A percentile compares a stretch with the other conserved stretches of the same genome.
Conservation (phyloP, 352 stramenopile genomes). For the Globisporangium middletonii region DNA sequence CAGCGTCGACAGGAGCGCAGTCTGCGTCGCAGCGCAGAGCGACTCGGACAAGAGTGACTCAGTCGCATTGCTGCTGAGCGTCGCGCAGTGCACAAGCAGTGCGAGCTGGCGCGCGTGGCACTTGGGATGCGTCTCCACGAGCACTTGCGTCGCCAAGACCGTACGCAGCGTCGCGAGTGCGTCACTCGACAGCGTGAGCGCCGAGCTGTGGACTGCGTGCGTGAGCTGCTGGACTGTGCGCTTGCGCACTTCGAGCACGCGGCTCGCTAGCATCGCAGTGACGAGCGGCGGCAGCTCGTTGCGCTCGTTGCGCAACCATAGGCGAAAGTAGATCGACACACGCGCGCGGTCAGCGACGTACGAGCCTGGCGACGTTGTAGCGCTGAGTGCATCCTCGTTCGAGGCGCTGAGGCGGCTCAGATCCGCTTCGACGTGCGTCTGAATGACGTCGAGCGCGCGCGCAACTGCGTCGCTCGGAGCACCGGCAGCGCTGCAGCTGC, state of each 20-base stretch:
- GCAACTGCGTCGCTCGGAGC: conserved; percentile 14
- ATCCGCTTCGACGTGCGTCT: conserved; percentile 24
- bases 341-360: conserved; percentile 41
- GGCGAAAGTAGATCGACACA: conserved; percentile 42
- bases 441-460: conserved; percentile 13
- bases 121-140: conserved; percentile 65
- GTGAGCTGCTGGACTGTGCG: conserved; percentile 46
- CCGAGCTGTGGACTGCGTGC: conserved; percentile 17
- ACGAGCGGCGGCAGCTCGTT: conserved; percentile 13
- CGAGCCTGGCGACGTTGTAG: conserved; percentile 18
- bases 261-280: conserved; percentile 29
- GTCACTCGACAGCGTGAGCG: conserved; percentile 6
- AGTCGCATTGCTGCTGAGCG: conserved; percentile 5
- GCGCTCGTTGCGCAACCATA: conserved; percentile 7
- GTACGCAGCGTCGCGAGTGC: conserved; percentile 20
- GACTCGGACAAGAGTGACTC: conserved; percentile 9
- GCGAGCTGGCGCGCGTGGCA: conserved; percentile 47
- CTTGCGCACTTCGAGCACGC: conserved; percentile 60
- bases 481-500: conserved; percentile 13
- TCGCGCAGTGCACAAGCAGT: conserved; percentile 37
- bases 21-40: conserved; percentile 16
- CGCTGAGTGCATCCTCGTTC: conserved; percentile 2
- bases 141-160: conserved; percentile 39
- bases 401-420: conserved; percentile 11
- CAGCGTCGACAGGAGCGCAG: conserved; percentile 21